A percentile compares a stretch with the other conserved stretches of the same genome.
Conservation (phyloP, 1,284 basidiomycete species). For the Garcileccinum viscosum region DNA sequence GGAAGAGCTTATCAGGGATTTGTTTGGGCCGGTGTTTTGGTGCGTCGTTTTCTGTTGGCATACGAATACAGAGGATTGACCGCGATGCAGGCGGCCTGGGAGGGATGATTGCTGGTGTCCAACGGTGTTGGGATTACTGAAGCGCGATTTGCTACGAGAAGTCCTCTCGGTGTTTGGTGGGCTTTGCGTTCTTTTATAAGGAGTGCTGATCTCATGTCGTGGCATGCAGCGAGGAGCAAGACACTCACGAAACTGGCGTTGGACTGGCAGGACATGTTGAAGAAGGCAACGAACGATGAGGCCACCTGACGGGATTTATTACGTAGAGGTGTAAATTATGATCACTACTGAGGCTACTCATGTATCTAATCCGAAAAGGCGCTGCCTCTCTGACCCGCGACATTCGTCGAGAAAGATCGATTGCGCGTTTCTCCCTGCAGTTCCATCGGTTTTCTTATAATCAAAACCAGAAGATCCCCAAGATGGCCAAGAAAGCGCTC, state of each 20-base stretch:
- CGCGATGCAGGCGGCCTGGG: conserved; percentile 64
- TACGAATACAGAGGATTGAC: conserved; percentile 6
- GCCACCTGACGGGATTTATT: conserved; percentile 9
- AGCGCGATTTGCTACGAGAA: conserved; percentile 82
- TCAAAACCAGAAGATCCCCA: not conserved
- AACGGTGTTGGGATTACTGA: conserved; percentile 69
- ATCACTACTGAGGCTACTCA: not conserved
- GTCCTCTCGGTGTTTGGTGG: conserved; percentile 78
- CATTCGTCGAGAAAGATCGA: not conserved
- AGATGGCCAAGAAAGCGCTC: conserved; percentile 53
- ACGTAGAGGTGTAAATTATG: not conserved
- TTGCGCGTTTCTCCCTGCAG: not conserved
- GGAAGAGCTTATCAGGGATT: conserved; percentile 86
- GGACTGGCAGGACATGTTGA: conserved; percentile 81
- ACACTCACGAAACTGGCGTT: conserved; percentile 72
- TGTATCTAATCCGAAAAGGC: conserved; percentile 5
- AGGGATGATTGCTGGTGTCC: conserved; percentile 72
- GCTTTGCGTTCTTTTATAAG: conserved; percentile 25
- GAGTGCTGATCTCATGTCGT: conserved; percentile 7
- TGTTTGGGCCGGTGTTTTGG: conserved; percentile 89
- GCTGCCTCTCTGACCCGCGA: not conserved
- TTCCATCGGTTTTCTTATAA: conserved; percentile 1
- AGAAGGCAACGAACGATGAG: conserved; percentile 62
- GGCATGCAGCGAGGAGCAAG: conserved; percentile 66
- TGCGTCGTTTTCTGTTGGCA: conserved; percentile 43